Base-by-base conservation (phyloP, 2,329 filamentous ascomycete species). In the Chrysoporthe deuterocubensis region DNA sequence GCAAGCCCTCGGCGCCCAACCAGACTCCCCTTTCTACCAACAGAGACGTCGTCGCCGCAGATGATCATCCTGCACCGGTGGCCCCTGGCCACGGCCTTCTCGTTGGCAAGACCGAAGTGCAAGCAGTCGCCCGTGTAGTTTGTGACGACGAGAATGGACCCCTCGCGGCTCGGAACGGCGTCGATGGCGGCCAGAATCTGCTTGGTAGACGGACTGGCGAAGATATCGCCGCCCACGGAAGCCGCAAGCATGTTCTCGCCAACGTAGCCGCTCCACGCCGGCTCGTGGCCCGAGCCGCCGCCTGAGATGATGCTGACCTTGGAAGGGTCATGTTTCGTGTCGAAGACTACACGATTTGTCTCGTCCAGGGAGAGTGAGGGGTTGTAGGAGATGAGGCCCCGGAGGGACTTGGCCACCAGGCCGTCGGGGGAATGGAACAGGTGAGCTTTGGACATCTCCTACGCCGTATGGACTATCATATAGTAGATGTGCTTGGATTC, bases 51-150 rank as follows among this genome's bases (percentile, higher is more conserved):
- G 71, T 90, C 89, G 50, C 86, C 87, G 68, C 87, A 89, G 69
- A 89, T 85, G 68, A 89, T 83, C 75, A 89, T 85, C 66, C 81
- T 79, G 71, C 85, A 85, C 63, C 80, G 82, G 71, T 85, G 83
- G 21, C 86, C 87, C 32, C 78, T 80, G 5, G 85, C 84, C 60
- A 82, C 82, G 48, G 84, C 87, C 76, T 84, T 87, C 71, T 87
- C 87, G 62, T 84, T 84, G 2, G 87, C 87, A 14, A 89, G 77
- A 1, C 86, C 86, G 71, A 89, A 88, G 74, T 89, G 87, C 69
- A 89, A 78, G 67, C 87, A 87, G 75, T 89, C 87, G 59, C 87
- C 87, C 0, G 87, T 89, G 75, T 90, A 89, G 76, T 90, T 90
- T 58, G 86, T 89, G 69, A 89, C 84, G 62, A 90, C 84, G 1